Base-by-base conservation (phyloP, 2,329 filamentous ascomycete genomes). In the Immersiporthe knoxdaviesiana region DNA sequence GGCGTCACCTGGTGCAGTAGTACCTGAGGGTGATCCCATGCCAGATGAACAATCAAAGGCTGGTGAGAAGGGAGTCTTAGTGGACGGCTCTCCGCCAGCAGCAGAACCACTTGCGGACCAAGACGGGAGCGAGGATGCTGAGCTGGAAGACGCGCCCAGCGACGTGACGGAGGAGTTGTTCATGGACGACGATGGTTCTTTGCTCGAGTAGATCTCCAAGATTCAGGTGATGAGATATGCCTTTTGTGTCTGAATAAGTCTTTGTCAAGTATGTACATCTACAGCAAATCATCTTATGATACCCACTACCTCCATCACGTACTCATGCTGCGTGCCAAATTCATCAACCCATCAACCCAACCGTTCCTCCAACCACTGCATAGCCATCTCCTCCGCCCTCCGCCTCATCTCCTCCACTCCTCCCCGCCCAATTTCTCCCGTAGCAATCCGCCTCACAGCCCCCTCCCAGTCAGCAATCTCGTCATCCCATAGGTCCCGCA, bases 401-500 rank as follows among this genome's bases (percentile, higher is more conserved):
- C 12, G 50, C 21, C 63, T 50, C 54, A 69, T 24, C 2, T 54
- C 56, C 10, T 44, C 68, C 1, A 70, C 68, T 4, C 70, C 74
- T 39, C 78, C 78, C 11, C 73, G 68, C 0, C 81, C 84, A 7
- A 81, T 76, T 11, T 82, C 79, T 6, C 75, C 64, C 2, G 81
- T 70, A 64, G 78, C 78, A 10, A 88, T 78, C 63, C 82, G 76
- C 30, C 76, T 75, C 21, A 73, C 68, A 0, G 77, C 78, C 1
- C 74, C 75, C 3, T 76, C 75, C 73, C 73, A 77, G 4, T 70
- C 76, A 12, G 78, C 76, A 41, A 77, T 74, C 6, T 83, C 77
- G 1, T 79, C 76, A 68, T 84, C 83, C 81, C 81, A 83, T 47
- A 74, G 76, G 64, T 83, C 78, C 69, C 79, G 81, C 21, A 84